Percentiles rank a stretch among this genome's conserved stretches.
These are phyloP conservation scores for Penicillium thymicola DNA, from an alignment of 2,329 filamentous ascomycete genomes.

Conservation along the genomic window DNA sequence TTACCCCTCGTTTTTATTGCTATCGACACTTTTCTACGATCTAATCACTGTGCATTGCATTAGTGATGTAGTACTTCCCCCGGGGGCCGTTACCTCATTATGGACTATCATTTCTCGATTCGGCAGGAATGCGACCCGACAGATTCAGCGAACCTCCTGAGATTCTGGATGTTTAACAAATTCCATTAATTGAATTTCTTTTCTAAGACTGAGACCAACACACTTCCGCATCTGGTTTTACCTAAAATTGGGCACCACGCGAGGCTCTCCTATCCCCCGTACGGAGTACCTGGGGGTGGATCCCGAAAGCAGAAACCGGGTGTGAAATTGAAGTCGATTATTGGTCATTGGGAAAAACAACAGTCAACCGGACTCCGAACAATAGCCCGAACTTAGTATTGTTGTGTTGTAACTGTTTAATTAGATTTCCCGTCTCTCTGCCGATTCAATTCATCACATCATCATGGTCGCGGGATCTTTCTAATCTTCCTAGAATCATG, in stretches of 20 bases:
- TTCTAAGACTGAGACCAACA: neutral
- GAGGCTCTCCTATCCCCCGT: neutral
- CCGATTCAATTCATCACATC: neutral
- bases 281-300: neutral
- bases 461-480: neutral
- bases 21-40: neutral
- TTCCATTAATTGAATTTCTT: neutral
- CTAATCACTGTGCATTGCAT: constrained; percentile 1
- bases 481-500: neutral
- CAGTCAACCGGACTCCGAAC: constrained; percentile 1
- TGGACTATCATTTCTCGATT: neutral
- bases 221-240: constrained; percentile 4
- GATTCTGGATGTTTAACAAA: neutral
- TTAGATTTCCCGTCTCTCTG: neutral
- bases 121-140: constrained; percentile 1
- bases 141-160: neutral
- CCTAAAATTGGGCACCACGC: constrained; percentile 13
- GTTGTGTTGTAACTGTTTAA: neutral
- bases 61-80: neutral
- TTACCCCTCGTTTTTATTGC: neutral
- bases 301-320: neutral
- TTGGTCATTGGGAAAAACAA: neutral
- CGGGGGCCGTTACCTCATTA: no score
- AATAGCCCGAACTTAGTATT: constrained; percentile 13
- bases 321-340: neutral